Evolutionary conservation across 2,329 filamentous ascomycete species (phyloP), one percentile per base, ranked within the genome.

Genomic region (Aspergillus sp.): DNA sequence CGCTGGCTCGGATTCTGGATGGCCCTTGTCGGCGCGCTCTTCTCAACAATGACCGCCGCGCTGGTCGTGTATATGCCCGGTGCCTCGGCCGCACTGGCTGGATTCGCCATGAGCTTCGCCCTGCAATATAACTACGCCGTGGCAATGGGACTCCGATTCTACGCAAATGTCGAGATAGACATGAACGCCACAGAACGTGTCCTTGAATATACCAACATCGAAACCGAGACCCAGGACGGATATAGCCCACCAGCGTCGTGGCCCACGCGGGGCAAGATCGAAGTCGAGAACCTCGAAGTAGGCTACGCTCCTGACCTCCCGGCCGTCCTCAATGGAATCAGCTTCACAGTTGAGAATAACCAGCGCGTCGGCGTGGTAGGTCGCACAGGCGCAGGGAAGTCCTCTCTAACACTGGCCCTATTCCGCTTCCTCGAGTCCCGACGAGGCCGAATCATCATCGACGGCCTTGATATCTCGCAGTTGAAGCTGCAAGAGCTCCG

Each of bases 111-210:
- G 43, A 84, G 84, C 2, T 93, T 93, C 70, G 86, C 89, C 0
- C 78, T 93, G 39, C 86, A 90, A 58, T 90, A 91, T 67, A 84
- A 87, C 0, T 75, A 75, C n/a, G 81, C 82, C 3, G 83, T 92
- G 53, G 83, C 88, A 44, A 89, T 85, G 84, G 82, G 85, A 0
- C 82, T 91, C 33, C 82, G 89, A 1, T 79, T 86, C 59, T 91
- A 90, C 68, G 84, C 89, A 0, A 86, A 85, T 60, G 76, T 91
- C 24, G 90, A 93, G 70, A 78, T 92, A 8, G 85, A 90, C 67
- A 91, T 93, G 88, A 92, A 92, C 66, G 84, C 89, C 0, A 86
- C 87, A 0, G 90, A 93, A 73, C 81, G 90, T 31, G 85, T 93
- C 24, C 78, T 91, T 4, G 90, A 93, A 70, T 93, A 93, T 70